Evolutionary conservation across 2,329 filamentous ascomycete genomes (phyloP).

Genomic region (Alternaria solani): DNA sequence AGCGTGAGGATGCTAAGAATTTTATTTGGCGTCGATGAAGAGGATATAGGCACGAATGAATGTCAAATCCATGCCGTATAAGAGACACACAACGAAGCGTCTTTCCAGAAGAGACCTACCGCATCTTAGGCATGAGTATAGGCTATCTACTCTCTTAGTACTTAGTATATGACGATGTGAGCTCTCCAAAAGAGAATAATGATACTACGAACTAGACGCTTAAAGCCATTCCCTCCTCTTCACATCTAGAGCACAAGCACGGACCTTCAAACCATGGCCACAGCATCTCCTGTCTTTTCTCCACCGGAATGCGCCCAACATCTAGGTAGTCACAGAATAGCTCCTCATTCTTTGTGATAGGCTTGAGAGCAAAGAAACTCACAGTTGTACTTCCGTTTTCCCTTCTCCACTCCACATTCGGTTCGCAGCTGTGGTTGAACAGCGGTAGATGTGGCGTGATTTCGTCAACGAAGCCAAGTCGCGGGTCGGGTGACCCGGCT

Average conservation of each 20-base stretch:
- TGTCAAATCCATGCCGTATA: not conserved
- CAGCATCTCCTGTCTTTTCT: constrained; percentile 13
- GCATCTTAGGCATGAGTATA: not conserved
- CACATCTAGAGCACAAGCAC: constrained; percentile 21
- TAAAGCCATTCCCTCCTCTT: not conserved
- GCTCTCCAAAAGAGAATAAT: not conserved
- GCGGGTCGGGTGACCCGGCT: constrained; percentile 32
- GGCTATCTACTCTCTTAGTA: not conserved
- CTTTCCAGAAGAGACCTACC: not conserved
- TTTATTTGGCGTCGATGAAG: not conserved
- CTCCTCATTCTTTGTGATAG: constrained; percentile 14
- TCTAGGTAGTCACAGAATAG: constrained; percentile 25
- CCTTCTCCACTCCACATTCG: constrained; percentile 33
- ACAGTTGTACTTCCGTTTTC: constrained; percentile 21
- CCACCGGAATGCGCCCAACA: constrained; percentile 6
- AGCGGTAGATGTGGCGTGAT: constrained; percentile 41
- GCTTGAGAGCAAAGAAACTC: constrained; percentile 19
- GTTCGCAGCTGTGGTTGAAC: constrained; percentile 47
- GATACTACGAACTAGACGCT: not conserved
- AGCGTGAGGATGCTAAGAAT: not conserved
- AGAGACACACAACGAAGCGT: not conserved
- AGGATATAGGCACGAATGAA: not conserved
- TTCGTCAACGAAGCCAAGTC: constrained; percentile 36
- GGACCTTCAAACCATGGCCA: constrained; percentile 27
- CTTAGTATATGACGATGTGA: not conserved